Conservation (phyloP, 345 rosid species). For the Crucihimalaya himalaica region DNA sequence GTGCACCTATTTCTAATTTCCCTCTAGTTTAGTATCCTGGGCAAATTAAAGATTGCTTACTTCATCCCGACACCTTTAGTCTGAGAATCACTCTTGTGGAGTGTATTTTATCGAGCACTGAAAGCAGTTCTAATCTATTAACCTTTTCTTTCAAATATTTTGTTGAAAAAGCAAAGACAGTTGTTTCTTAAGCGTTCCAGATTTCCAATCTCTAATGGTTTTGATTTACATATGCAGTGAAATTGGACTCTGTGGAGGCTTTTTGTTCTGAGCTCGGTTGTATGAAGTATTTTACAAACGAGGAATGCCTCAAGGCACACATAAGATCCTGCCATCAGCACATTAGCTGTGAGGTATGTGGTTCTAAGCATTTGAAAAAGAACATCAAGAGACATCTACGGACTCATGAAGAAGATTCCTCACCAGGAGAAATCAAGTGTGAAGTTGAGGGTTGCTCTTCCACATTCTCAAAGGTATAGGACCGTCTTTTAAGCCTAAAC, state of each 20-base stretch:
- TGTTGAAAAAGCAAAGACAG: background rate
- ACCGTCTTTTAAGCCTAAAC: too few species aligned
- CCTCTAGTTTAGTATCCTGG: background rate
- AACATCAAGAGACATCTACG: conserved; percentile 75
- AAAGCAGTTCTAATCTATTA: background rate
- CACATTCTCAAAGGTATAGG: conserved; percentile 60
- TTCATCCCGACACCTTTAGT: background rate
- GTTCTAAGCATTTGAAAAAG: conserved; percentile 65
- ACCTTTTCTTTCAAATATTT: too few species aligned
- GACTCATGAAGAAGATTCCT: conserved; percentile 52
- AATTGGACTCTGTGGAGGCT: conserved; percentile 67
- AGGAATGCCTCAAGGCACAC: conserved; percentile 68
- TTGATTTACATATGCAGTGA: conserved; percentile 50
- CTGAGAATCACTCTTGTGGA: background rate
- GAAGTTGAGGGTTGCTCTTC: conserved; percentile 58
- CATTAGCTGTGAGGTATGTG: conserved; percentile 63
- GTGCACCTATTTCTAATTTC: conserved; percentile 7
- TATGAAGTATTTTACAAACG: conserved; percentile 73
- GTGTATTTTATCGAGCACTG: background rate
- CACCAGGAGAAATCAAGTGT: conserved; percentile 52
- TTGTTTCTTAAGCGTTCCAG: background rate
- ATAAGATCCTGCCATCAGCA: conserved; percentile 63
- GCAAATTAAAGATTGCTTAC: background rate
- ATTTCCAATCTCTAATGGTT: conserved; percentile 13
- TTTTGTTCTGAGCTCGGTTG: conserved; percentile 77